Base-by-base conservation (phyloP, 148 eudicot species). In the Dianthus caryophyllus region DNA sequence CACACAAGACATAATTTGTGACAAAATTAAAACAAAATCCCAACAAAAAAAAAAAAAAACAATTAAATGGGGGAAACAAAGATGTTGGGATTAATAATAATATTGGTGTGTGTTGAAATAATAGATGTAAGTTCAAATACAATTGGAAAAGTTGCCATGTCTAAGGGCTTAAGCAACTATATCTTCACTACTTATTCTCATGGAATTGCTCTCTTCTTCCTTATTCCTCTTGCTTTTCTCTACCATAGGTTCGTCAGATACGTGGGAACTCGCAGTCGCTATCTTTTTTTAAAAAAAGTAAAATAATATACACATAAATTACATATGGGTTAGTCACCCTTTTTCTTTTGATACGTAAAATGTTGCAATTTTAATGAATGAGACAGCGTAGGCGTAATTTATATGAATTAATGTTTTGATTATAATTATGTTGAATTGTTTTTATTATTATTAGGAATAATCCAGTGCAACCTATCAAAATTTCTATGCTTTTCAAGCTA, bases 111-210 rank as follows among this genome's bases (percentile, higher is more conserved):
- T 13, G 57, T 57, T 59, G 81, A 82, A 63, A 48, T 61, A 15
- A 59, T 77, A 55, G 73, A 79, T 61, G 88, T 82, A 5, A 51
- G 69, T 26, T 68, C 49, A 33, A 33, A 33, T 62, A 70, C 80
- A 0, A 46, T 78, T 13, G 50, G 76, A 51, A 81, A 84, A 68
- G 75, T 70, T 1, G 88, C 88, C 44, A 81, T 81, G 79, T 64
- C 74, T 1, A 75, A 67, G 27, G 85, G 88, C 21, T 66, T 84
- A 73, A 79, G 78, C 52, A 81, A 68, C 54, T 84, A 61, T 67
- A 50, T 78, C 15, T 76, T 68, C 52, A 69, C 74, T 41, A 75
- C 71, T 70, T 84, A 84, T 31, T 49, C 74, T 17, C 81, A 79
- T 51, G 78, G 33, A 39, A 14, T 77, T 5, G 73, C 78, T 26